Evolutionary conservation across 2,329 filamentous ascomycete genomes (phyloP).

Genomic region (Didymella sp.): DNA sequence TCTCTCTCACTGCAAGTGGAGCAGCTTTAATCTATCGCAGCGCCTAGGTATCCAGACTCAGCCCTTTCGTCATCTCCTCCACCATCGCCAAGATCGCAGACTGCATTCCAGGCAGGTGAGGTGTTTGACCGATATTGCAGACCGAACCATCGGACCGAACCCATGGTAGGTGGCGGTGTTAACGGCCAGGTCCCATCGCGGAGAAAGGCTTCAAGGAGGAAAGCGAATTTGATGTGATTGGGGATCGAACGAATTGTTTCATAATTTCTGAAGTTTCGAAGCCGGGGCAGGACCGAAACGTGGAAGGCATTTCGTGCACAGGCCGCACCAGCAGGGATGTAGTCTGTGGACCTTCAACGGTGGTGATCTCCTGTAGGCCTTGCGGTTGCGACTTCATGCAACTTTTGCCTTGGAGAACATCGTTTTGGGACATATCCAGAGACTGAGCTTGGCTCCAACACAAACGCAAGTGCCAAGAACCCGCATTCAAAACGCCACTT

Average conservation of each 20-base stretch:
- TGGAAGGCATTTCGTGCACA: conserved; percentile 12
- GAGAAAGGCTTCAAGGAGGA: conserved; percentile 13
- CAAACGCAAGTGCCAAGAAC: not conserved
- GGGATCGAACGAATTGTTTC: conserved; percentile 5
- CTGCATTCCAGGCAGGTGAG: conserved; percentile 16
- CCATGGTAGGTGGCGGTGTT: conserved; percentile 2
- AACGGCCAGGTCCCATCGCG: conserved; percentile 5
- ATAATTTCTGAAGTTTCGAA: conserved; percentile 1
- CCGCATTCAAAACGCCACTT: not conserved
- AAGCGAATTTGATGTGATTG: conserved; percentile 11
- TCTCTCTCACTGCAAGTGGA: conserved; percentile 13
- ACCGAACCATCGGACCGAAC: conserved; percentile 14
- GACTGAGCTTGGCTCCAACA: not conserved
- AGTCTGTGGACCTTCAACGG: not conserved
- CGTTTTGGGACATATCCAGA: not conserved
- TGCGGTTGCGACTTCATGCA: conserved; percentile 3
- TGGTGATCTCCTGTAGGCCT: conserved; percentile 5
- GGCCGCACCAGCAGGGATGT: conserved; percentile 3
- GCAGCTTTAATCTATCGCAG: conserved; percentile 11
- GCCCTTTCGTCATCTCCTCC: conserved; percentile 17
- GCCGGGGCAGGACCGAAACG: conserved; percentile 13
- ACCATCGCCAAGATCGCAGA: conserved; percentile 9
- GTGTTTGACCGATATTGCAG: conserved; percentile 18
- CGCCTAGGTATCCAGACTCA: conserved; percentile 5
- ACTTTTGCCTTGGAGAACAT: not conserved